Conservation (phyloP, 164 flowering plant species). For the Protea cynaroides region DNA sequence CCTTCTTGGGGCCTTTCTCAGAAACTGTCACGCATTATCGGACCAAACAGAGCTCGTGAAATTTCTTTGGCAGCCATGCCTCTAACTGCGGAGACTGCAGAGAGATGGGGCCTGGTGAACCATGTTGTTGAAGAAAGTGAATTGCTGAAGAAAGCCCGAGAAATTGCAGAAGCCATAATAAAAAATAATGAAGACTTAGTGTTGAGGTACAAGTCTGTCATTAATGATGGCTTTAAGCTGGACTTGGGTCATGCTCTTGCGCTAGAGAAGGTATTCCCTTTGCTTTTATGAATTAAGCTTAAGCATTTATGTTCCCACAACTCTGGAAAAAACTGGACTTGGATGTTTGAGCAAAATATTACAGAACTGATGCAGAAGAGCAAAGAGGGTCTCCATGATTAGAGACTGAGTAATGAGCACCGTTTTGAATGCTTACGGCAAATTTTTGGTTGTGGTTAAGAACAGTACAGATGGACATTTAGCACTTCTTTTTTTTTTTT, state of each 20-base stretch:
- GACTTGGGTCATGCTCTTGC: slow-evolving; percentile 65
- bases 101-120: slow-evolving; percentile 82
- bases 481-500: too few species aligned
- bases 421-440: too few species aligned
- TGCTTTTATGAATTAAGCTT: neutral
- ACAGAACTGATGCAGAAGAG: neutral
- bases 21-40: slow-evolving; percentile 82
- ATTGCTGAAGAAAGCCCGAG: slow-evolving; percentile 62
- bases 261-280: slow-evolving; percentile 67
- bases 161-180: slow-evolving; percentile 72
- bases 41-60: slow-evolving; percentile 86
- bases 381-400: too few species aligned
- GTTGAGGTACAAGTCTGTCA: slow-evolving; percentile 68
- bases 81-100: slow-evolving; percentile 72
- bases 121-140: slow-evolving; percentile 68
- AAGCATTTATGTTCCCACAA: neutral
- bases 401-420: too few species aligned
- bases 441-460: too few species aligned
- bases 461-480: too few species aligned
- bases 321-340: neutral
- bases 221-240: slow-evolving; percentile 78
- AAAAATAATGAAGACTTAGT: slow-evolving; percentile 81
- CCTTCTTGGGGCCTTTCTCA: slow-evolving; percentile 99
- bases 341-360: neutral
- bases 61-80: slow-evolving; percentile 66